Base-by-base conservation (phyloP, 495 filamentous ascomycete genomes). In the Geopyxis carbonaria region DNA sequence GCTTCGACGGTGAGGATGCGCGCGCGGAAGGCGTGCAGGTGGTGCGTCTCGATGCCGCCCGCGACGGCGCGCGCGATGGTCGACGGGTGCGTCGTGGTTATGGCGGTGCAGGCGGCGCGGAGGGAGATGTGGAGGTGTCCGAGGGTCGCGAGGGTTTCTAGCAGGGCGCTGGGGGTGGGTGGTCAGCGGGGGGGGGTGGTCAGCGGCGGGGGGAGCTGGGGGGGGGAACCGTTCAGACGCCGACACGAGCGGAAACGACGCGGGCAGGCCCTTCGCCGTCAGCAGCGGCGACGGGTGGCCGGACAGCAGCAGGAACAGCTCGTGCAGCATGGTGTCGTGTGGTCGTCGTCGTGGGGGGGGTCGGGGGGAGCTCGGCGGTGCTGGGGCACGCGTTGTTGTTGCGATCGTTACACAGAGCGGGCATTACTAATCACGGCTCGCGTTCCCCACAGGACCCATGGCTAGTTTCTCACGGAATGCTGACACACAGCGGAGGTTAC, bases 261-360 rank as follows among this genome's bases (percentile, higher is more conserved):
- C 23, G 2, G 39, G 47, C 4, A 56, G 44, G 46, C 51, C 39
- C 37, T 59, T 45, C 45, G 64, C 40, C 43, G 62, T 61, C 61
- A 94, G 78, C 49, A 94, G 72, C 31, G 84, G 75, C 39, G 87
- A 94, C 19, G 82, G 76, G 61, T 93, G 81, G 37, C 87, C 87
- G 46, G 84, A 89, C 57, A 97, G 77, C 54, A 81, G 81, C 56
- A 97, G 76, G 49, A 97, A 70, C 60, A 97, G 76, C 63, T 97
- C 89, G 66, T 95, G 87, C 54, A 95, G 78, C 87, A 95, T 95
- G 59, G 57, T n/a, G n/a, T n/a, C n/a, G n/a, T n/a, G n/a, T n/a
- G n/a, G n/a, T n/a, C n/a, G n/a, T n/a, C n/a, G n/a, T n/a, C n/a
- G n/a, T n/a, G n/a, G n/a, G n/a, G n/a, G n/a, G n/a, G n/a, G n/a